A percentile compares a stretch with the other conserved stretches of the same genome.
Conservation (phyloP, 176 grass and related monocot genomes). For the Cenchrus purpureus region DNA sequence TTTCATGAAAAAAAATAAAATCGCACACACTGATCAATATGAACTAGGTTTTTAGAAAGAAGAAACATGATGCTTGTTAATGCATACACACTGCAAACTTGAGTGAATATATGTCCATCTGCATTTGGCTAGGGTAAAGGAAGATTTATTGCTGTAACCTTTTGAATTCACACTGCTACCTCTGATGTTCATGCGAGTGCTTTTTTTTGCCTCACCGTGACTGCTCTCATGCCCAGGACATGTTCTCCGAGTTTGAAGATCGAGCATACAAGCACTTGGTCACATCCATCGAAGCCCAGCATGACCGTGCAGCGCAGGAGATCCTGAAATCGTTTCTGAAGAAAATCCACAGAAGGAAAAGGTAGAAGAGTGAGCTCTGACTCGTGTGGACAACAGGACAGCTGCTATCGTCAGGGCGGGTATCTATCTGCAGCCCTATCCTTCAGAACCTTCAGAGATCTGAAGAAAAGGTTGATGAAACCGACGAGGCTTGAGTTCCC, state of each 20-base stretch:
- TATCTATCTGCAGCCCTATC: not conserved
- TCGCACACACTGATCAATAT: too few species aligned
- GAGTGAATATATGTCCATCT: not conserved
- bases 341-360: constrained; percentile 46
- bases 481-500: constrained; percentile 4
- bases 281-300: constrained; percentile 35
- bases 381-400: not conserved
- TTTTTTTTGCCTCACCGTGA: not conserved
- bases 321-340: constrained; percentile 43
- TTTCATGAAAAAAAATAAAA: too few species aligned
- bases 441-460: constrained; percentile 16
- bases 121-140: not conserved
- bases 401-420: not conserved
- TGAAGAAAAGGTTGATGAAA: not conserved
- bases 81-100: too few species aligned
- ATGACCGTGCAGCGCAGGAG: constrained; percentile 21
- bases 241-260: constrained; percentile 44
- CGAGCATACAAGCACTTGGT: constrained; percentile 42
- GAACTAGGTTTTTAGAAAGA: too few species aligned
- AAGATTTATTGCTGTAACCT: too few species aligned
- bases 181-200: not conserved
- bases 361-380: constrained; percentile 3
- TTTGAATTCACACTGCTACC: not conserved
- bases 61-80: too few species aligned
- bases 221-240: constrained; percentile 2